phyloP scores from a whole-genome alignment of 2,329 filamentous ascomycete species.

The Hymenoscyphus linearis region DNA sequence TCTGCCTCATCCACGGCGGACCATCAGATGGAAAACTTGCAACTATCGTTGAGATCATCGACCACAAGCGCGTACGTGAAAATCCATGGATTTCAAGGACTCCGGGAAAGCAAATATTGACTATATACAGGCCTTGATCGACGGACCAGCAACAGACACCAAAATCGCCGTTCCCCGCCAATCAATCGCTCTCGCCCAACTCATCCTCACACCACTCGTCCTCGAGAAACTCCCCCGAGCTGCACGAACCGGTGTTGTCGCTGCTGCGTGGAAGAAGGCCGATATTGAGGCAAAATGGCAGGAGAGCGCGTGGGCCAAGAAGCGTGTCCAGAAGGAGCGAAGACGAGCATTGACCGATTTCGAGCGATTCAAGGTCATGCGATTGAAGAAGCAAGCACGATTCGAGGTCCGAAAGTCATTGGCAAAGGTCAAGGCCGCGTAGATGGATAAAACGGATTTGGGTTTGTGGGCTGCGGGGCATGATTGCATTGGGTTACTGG shows the following conservation, averaged over 20 bases:
- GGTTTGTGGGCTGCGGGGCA: conserved; percentile 40
- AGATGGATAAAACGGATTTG: conserved; percentile 26
- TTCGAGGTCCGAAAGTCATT: conserved; percentile 97
- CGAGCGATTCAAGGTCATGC: conserved; percentile 99
- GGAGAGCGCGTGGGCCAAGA: conserved; percentile 90
- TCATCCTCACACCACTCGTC: conserved; percentile 85
- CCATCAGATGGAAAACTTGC: conserved; percentile 85
- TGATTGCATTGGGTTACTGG: conserved; percentile 50
- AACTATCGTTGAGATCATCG: conserved; percentile 97
- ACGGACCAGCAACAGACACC: conserved; percentile 82
- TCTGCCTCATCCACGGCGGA: conserved; percentile 80
- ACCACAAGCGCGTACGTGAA: conserved; percentile 98
- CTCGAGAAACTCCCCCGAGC: conserved; percentile 82
- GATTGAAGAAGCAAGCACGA: conserved; percentile 98
- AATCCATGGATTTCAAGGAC: conserved; percentile 2
- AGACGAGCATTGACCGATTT: conserved; percentile 94
- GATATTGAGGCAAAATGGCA: conserved; percentile 93
- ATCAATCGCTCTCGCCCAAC: conserved; percentile 71
- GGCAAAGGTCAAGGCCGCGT: conserved; percentile 83
- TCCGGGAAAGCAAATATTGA: conserved; percentile 21
- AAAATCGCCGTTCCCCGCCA: conserved; percentile 81
- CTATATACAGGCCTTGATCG: conserved; percentile 75
- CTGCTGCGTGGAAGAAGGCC: conserved; percentile 84
- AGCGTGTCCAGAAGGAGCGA: conserved; percentile 77
- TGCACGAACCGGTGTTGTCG: conserved; percentile 74